phyloP scores from a whole-genome alignment of 1,139 yeast genomes.

The Blastobotrys aristatus region DNA sequence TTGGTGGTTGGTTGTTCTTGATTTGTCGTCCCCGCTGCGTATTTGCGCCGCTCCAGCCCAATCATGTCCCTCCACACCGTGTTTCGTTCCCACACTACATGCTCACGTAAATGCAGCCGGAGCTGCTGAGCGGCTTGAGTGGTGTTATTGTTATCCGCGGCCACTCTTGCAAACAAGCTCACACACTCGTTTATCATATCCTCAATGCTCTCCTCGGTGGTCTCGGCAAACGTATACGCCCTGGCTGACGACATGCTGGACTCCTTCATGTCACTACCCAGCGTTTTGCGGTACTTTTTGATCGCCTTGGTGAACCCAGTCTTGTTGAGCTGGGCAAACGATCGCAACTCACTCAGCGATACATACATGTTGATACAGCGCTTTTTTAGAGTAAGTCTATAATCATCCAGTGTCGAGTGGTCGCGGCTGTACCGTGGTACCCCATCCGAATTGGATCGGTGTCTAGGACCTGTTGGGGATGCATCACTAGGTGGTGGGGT shows the following conservation, averaged over 20 bases:
- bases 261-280: slow-evolving; percentile 53
- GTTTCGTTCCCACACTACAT: slow-evolving; percentile 93
- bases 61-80: slow-evolving; percentile 97
- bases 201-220: slow-evolving; percentile 46
- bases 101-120: slow-evolving; percentile 75
- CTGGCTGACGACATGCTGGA: slow-evolving; percentile 25
- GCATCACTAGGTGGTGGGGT: too few species aligned
- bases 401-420: slow-evolving; percentile 15
- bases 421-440: slow-evolving; percentile 3
- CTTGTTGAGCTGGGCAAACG: slow-evolving; percentile 72
- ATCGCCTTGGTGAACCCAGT: slow-evolving; percentile 87
- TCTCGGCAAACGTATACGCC: slow-evolving; percentile 44
- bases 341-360: slow-evolving; percentile 72
- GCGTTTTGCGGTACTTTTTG: slow-evolving; percentile 84
- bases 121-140: slow-evolving; percentile 61
- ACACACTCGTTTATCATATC: slow-evolving; percentile 46
- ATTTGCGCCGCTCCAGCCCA: slow-evolving; percentile 72
- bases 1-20: neutral
- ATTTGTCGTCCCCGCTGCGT: slow-evolving; percentile 35
- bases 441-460: slow-evolving; percentile 11
- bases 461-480: neutral
- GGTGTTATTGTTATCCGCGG: slow-evolving; percentile 42
- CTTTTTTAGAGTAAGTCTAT: slow-evolving; percentile 59
- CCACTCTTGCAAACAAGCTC: slow-evolving; percentile 44
- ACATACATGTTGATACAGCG: slow-evolving; percentile 65